Evolutionary conservation across 441 rosid species (phyloP).

Genomic region (Croton setiger): DNA sequence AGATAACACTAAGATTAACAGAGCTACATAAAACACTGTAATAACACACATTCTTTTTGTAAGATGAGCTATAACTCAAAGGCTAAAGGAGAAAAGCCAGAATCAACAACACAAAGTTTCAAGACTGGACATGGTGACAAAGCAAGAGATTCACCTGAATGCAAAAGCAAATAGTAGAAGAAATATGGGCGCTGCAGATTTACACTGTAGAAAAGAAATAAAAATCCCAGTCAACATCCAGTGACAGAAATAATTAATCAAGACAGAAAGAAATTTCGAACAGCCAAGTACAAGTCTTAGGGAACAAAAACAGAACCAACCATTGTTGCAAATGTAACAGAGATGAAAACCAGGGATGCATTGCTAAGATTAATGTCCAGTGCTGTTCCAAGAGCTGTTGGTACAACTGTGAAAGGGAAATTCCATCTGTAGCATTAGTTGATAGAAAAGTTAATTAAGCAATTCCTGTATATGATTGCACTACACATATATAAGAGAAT

Average conservation of each 20-base stretch:
- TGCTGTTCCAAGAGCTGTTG: conserved; percentile 95
- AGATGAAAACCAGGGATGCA: conserved; percentile 93
- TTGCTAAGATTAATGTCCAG: conserved; percentile 97
- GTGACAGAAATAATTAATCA: conserved; percentile 13
- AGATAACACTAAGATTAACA: neutral
- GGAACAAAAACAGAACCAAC: conserved; percentile 40
- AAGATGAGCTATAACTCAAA: neutral
- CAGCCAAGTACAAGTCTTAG: neutral
- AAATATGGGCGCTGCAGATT: conserved; percentile 97
- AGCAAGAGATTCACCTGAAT: conserved; percentile 66
- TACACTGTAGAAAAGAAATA: conserved; percentile 63
- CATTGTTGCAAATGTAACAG: conserved; percentile 99
- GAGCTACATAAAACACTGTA: neutral
- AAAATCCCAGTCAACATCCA: conserved; percentile 16
- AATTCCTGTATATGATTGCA: conserved; percentile 23
- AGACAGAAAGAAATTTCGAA: conserved; percentile 15
- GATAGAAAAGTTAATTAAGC: conserved; percentile 51
- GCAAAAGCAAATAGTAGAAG: conserved; percentile 97
- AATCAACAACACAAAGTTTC: conserved; percentile 7
- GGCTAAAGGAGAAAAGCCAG: neutral
- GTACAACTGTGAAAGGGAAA: conserved; percentile 96
- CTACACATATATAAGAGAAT: conserved; percentile 13
- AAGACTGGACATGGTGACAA: conserved; percentile 8
- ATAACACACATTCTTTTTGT: neutral
- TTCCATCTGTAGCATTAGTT: conserved; percentile 84